These are phyloP conservation scores for Centrapalus pauciflorus DNA, from an alignment of 129 eudicot genomes.

Conservation along the genomic window DNA sequence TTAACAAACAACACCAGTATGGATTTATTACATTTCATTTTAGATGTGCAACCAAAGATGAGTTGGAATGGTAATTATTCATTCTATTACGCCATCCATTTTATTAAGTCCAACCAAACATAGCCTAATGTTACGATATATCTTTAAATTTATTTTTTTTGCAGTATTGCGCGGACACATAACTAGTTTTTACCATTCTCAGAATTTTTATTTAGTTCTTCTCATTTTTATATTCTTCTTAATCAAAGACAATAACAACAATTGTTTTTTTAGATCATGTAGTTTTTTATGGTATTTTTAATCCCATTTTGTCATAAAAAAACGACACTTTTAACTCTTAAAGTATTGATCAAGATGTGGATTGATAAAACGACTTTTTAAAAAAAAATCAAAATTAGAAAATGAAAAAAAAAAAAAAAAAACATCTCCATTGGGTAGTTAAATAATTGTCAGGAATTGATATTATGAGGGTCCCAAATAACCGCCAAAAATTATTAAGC, in stretches of 20 bases:
- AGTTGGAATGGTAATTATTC: no score
- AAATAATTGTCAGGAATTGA: not conserved
- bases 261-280: not conserved
- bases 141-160: no score
- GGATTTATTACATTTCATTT: no score
- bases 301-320: not conserved
- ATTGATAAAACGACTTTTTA: not conserved
- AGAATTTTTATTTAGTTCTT: no score
- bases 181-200: no score
- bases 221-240: not conserved
- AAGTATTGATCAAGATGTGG: constrained; percentile 6
- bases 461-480: constrained; percentile 3
- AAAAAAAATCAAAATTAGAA: not conserved
- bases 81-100: no score
- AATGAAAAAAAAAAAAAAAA: not conserved
- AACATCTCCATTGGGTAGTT: not conserved
- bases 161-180: no score
- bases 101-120: no score
- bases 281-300: not conserved
- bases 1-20: no score
- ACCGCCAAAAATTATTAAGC: constrained; percentile 21
- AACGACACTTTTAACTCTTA: not conserved
- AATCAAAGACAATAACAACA: not conserved
- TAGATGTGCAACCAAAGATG: no score
- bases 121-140: no score